Conservation (phyloP, 192 early-diverging fungal species). For the Allomyces arbusculus region DNA sequence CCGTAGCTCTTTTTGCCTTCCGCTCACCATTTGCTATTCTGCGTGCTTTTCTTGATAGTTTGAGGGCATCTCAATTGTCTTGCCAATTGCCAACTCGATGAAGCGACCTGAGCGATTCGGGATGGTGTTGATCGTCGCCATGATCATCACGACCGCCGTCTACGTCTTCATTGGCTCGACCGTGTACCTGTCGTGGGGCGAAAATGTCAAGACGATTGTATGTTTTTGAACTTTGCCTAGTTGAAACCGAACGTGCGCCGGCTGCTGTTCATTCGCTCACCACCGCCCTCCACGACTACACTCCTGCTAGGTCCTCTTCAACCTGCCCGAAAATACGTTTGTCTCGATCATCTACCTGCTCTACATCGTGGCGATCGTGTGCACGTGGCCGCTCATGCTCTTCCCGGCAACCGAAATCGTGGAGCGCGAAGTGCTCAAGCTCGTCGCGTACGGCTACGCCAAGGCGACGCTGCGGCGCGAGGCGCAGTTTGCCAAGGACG, state of each 20-base stretch:
- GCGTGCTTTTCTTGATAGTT: conserved; percentile 5
- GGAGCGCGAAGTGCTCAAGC: conserved; percentile 24
- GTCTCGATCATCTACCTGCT: conserved; percentile 39
- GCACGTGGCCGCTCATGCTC: conserved; percentile 48
- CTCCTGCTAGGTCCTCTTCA: conserved; percentile 24
- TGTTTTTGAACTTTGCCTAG: no score
- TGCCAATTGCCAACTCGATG: conserved; percentile 35
- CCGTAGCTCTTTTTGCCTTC: no score
- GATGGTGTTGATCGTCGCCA: conserved; percentile 18
- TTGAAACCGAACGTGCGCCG: no score
- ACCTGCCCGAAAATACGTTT: conserved; percentile 33
- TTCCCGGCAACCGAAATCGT: conserved; percentile 53
- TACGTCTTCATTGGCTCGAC: conserved; percentile 23
- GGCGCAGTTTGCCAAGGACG: no score
- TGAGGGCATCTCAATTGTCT: conserved; percentile 36
- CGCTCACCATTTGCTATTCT: no score
- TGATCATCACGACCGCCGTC: conserved; percentile 19
- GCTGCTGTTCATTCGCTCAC: no score
- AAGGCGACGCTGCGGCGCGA: no score
- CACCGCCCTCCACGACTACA: no score
- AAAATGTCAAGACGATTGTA: conserved; percentile 42
- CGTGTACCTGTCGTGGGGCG: conserved; percentile 47
- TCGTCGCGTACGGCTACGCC: no score
- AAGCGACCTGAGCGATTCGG: conserved; percentile 29
- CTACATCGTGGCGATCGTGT: conserved; percentile 53